Evolutionary conservation across 2,329 filamentous ascomycete species (phyloP).

Genomic region (Fusarium subtropicale): DNA sequence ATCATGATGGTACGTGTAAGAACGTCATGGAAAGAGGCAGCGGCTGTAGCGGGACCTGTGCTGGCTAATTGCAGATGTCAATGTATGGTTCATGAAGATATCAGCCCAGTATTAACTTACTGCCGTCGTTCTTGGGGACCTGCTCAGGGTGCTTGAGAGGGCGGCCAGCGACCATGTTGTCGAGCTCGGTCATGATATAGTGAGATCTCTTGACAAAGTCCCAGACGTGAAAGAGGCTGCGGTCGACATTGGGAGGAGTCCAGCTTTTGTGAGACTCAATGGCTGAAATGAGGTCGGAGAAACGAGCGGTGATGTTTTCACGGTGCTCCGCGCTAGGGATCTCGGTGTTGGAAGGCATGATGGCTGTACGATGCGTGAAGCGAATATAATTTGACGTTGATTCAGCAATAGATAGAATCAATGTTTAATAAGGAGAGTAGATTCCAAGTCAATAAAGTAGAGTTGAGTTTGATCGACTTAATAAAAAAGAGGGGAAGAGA

Average conservation of each 20-base stretch:
- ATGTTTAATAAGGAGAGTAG: background rate
- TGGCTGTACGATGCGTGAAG: background rate
- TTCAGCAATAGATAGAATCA: background rate
- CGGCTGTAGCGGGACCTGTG: conserved; percentile 39
- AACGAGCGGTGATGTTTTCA: conserved; percentile 41
- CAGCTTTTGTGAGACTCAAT: conserved; percentile 49
- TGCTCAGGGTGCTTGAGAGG: conserved; percentile 52
- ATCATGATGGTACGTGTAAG: conserved; percentile 48
- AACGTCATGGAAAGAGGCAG: conserved; percentile 49
- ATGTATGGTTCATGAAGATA: background rate
- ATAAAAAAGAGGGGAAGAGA: conserved; percentile 9
- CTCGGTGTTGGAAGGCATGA: conserved; percentile 29
- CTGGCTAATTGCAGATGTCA: conserved; percentile 25
- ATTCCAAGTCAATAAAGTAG: background rate
- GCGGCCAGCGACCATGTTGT: conserved; percentile 52
- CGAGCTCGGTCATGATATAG: conserved; percentile 57
- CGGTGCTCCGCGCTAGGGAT: conserved; percentile 44
- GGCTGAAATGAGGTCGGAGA: conserved; percentile 47
- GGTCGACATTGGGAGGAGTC: conserved; percentile 44
- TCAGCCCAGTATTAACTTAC: conserved; percentile 37
- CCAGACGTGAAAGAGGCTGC: conserved; percentile 54
- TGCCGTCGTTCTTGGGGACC: conserved; percentile 48
- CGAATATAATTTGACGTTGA: background rate
- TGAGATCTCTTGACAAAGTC: conserved; percentile 57
- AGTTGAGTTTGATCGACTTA: background rate